Evolutionary conservation across 202 grass and related monocot species (phyloP), one percentile per base, ranked within the genome.

Genomic region (Dendrocalamus latiflorus): DNA sequence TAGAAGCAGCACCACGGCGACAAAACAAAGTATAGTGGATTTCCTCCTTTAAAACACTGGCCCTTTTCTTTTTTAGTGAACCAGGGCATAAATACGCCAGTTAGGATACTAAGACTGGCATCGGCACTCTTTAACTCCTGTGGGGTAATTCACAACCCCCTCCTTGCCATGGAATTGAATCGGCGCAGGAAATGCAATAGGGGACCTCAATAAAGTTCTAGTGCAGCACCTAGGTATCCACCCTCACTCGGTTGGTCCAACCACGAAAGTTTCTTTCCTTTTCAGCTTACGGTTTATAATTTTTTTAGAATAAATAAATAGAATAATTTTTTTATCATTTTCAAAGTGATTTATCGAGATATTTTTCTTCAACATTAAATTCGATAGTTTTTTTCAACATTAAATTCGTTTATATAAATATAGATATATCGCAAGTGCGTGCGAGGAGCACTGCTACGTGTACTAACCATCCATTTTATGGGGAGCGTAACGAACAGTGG

Each of bases 141-240:
- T 88, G 86, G 80, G 80, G 74, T 49, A 56, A 73, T 21, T 41
- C n/a, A 11, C 86, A 83, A 77, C 85, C 13, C 66, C 65, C 73
- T 44, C 65, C 55, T 45, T 83, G 79, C 26, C 67, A 48, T 21
- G 15, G 20, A 57, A 78, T 74, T 88, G 58, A 83, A 88, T 88
- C 58, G 28, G 60, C 9, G 56, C 62, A 33, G 36, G n/a, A 26
- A 11, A 47, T 58, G 51, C 25, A 8, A 5, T 2, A 20, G 17
- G 74, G 56, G 41, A 16, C 74, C 43, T 2, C 41, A 41, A 21
- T 26, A n/a, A 24, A 50, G 24, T 22, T 24, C 20, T 49, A 50
- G 50, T 54, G 16, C 70, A 55, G 25, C 15, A 18, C 43, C 24
- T 48, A 48, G 43, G 22, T n/a, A 70, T 17, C 17, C 17, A 18